Percentiles rank a stretch among this genome's conserved stretches.
These are phyloP conservation scores for Elongisporangium anandrum DNA, from an alignment of 352 stramenopile genomes.

Conservation along the genomic window DNA sequence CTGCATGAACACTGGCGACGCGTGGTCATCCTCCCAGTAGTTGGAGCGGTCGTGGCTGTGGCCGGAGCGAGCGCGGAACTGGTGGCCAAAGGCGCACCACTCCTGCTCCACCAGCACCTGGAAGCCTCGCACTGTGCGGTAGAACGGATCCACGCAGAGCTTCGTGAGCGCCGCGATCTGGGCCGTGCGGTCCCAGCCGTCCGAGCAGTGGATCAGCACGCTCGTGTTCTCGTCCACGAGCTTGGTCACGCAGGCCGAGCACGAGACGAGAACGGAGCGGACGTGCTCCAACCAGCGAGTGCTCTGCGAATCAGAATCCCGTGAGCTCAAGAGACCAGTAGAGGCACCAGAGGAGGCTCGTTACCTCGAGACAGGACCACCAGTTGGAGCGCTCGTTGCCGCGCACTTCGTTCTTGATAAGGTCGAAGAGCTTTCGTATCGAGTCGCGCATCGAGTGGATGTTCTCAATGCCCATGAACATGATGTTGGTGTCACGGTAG, in stretches of 20 bases:
- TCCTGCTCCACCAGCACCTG: slow-evolving; percentile 98
- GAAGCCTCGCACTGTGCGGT: slow-evolving; percentile 95
- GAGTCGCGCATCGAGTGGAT: slow-evolving; percentile 91
- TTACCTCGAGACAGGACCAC: slow-evolving; percentile 72
- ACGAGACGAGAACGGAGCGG: slow-evolving; percentile 80
- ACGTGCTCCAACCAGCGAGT: slow-evolving; percentile 83
- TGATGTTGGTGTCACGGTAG: slow-evolving; percentile 73
- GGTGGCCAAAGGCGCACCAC: slow-evolving; percentile 98
- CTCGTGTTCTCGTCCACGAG: slow-evolving; percentile 84
- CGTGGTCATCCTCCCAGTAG: slow-evolving; percentile 94
- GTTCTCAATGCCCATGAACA: slow-evolving; percentile 90
- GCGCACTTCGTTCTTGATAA: slow-evolving; percentile 82
- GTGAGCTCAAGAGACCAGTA: not conserved
- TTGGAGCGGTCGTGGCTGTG: slow-evolving; percentile 47
- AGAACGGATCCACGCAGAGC: slow-evolving; percentile 97
- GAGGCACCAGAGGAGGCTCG: not conserved
- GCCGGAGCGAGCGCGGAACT: slow-evolving; percentile 92
- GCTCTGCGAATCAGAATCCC: slow-evolving; percentile 17
- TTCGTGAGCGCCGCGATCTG: slow-evolving; percentile 95
- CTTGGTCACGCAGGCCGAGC: slow-evolving; percentile 90
- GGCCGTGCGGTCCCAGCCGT: slow-evolving; percentile 98
- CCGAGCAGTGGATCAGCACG: slow-evolving; percentile 97
- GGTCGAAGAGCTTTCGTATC: slow-evolving; percentile 73
- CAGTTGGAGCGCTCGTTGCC: slow-evolving; percentile 79
- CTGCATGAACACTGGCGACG: slow-evolving; percentile 98